Evolutionary conservation across 352 stramenopile species (phyloP), one percentile per base, ranked within the genome.

Genomic region (Phytophthora capsici): DNA sequence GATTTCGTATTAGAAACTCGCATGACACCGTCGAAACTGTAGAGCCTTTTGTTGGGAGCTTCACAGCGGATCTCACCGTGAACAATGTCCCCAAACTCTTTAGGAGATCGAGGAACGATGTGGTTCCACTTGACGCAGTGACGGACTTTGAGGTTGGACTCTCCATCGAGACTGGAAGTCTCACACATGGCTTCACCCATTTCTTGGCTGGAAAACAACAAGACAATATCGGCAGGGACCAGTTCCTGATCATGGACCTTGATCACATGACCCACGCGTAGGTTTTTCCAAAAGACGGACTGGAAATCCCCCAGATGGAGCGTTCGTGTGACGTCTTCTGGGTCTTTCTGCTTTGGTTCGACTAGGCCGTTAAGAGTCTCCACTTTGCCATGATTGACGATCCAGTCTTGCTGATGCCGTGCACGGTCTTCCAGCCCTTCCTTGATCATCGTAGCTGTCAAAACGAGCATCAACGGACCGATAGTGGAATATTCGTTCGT

Each of bases 171-270:
- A 64, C 85, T 94, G 7, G 86, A 85, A 0, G 88, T 96, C 50
- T 96, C 88, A 34, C 85, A 90, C 80, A 93, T 92, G 19, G 69
- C 84, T 67, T 89, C 76, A 0, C 79, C 79, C 17, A 75, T 83
- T 7, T 91, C 73, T 38, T 91, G 78, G 26, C 86, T 96, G 0
- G 87, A 87, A 28, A 92, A 87, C 1, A 99, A 73, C 3, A 98
- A 53, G 0, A 98, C 82, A 3, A 99, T 55, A 59, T 99, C 96
- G 0, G 95, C 95, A 6, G 96, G 95, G 10, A 98, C 85, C 34
- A 94, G 83, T 26, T 97, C 84, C 20, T 89, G 77, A 61, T 98
- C 90, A 38, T 86, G 56, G 14, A 98, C 77, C 25, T 93, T 89
- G 10, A 98, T 73, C 14, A 98, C 62, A 28, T 97, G 82, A 0